Percentiles rank a stretch among this genome's conserved stretches.
Evolutionary conservation across 2,329 filamentous ascomycete genomes (phyloP).

Genomic region (Xylariaceae sp.): DNA sequence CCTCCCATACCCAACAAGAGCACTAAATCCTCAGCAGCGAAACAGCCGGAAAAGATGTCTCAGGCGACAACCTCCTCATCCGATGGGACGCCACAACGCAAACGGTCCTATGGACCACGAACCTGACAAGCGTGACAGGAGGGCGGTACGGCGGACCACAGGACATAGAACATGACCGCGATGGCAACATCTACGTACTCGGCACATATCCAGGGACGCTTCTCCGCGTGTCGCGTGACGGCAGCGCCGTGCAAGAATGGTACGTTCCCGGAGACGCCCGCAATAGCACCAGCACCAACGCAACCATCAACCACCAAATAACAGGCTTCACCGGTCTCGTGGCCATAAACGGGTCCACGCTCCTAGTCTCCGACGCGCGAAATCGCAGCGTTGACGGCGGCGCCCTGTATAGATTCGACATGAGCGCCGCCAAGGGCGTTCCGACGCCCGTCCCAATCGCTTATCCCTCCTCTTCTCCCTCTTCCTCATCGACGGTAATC

Average conservation of each 20-base stretch:
- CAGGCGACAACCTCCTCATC: constrained; percentile 47
- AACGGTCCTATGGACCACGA: constrained; percentile 41
- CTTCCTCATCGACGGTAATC: constrained; percentile 27
- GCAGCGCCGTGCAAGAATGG: constrained; percentile 41
- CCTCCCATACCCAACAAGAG: background rate
- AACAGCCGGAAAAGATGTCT: constrained; percentile 44
- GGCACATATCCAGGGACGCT: constrained; percentile 49
- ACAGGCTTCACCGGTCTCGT: constrained; percentile 41
- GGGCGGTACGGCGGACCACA: constrained; percentile 48
- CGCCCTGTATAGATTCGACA: constrained; percentile 46
- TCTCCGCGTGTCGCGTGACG: constrained; percentile 43
- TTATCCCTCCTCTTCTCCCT: no score
- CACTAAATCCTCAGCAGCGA: constrained; percentile 25
- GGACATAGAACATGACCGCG: constrained; percentile 47
- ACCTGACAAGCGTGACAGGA: constrained; percentile 41
- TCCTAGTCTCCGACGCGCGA: constrained; percentile 43
- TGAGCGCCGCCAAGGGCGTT: constrained; percentile 31
- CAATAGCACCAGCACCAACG: background rate
- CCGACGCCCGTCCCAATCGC: constrained; percentile 36
- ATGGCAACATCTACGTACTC: constrained; percentile 47
- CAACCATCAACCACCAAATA: constrained; percentile 34
- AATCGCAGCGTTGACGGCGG: constrained; percentile 36
- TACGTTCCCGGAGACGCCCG: constrained; percentile 41
- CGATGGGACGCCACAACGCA: constrained; percentile 43
- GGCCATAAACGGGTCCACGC: constrained; percentile 32